Conservation (phyloP, 768 basidiomycete genomes). For the Leccinum sublutescens region DNA sequence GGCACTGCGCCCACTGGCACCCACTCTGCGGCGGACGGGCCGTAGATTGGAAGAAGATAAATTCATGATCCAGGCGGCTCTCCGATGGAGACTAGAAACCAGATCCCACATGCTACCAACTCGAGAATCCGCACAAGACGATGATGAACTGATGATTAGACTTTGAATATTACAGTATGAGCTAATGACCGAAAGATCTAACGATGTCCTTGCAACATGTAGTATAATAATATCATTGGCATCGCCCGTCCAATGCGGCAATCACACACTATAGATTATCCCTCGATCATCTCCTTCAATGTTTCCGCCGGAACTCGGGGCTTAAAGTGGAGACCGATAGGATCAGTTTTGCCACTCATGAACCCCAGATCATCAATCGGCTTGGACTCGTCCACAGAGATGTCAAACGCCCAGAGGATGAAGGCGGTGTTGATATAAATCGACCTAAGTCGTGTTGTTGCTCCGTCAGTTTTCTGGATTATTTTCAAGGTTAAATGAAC, state of each 20-base stretch:
- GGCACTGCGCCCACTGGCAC: background rate
- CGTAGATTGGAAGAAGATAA: background rate
- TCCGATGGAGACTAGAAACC: background rate
- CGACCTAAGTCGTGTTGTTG: conserved; percentile 36
- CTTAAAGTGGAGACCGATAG: conserved; percentile 53
- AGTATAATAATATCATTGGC: background rate
- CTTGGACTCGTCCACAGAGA: conserved; percentile 43
- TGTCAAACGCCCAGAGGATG: conserved; percentile 58
- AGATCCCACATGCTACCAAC: background rate
- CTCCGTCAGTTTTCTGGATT: background rate
- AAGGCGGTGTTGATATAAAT: conserved; percentile 59
- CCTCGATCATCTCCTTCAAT: conserved; percentile 5
- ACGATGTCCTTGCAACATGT: background rate
- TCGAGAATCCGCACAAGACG: background rate
- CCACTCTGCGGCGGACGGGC: background rate
- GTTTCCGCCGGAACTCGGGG: conserved; percentile 32
- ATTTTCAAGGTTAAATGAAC: conserved; percentile 1
- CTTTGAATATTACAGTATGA: too few species aligned
- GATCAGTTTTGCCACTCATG: conserved; percentile 36
- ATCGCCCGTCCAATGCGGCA: background rate
- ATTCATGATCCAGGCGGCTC: background rate
- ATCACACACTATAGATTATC: background rate
- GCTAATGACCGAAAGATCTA: too few species aligned
- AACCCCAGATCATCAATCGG: conserved; percentile 60
- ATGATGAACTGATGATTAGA: too few species aligned